Evolutionary conservation across 306 rosid species (phyloP), one percentile per base, ranked within the genome.

Genomic region (Cotoneaster glaucophyllus): DNA sequence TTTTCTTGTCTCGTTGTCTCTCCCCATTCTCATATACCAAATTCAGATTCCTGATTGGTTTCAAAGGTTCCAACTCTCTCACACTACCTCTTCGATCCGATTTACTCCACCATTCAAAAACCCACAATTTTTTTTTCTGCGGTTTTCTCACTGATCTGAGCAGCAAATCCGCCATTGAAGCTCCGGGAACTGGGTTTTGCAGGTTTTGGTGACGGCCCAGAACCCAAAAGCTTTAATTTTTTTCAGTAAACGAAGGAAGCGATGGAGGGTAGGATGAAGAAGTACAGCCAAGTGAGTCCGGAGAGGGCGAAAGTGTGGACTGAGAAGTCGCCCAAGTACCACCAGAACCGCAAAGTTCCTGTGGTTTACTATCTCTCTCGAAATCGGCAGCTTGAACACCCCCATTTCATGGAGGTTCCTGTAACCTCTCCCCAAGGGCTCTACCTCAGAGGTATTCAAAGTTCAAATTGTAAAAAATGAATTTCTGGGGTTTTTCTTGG

Each of bases 331-430:
- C 91, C 96, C 19, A 94, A 90, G 78, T 91, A 90, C 62, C 88
- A 82, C 6, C 95, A 90, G 90, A 83, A 65, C 66, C 88, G 98
- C 37, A 94, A 87, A 74, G 93, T 94, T 5, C 90, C 94, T 8
- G 96, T 94, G 28, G 73, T 94, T 86, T 94, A 94, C 83, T 94
- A 91, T 78, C 96, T 94, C 50, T 88, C 88, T 74, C 74, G 96
- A 78, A 91, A 94, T 63, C 86, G 98, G 73, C 96, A 90, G 79
- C 90, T 94, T 5, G 97, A 94, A 76, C 98, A 94, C 52, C 98
- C 98, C 74, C 98, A 94, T 84, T 94, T 94, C 91, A 90, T 94
- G 97, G 98, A 94, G 86, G 91, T 94, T 56, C 83, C 88, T 3
- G 63, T 94, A 48, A 80, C 90, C 15, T 94, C 98, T 57, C 82